Evolutionary conservation across 495 filamentous ascomycete species (phyloP), one percentile per base, ranked within the genome.

Genomic region (Tuber umbilicatum): DNA sequence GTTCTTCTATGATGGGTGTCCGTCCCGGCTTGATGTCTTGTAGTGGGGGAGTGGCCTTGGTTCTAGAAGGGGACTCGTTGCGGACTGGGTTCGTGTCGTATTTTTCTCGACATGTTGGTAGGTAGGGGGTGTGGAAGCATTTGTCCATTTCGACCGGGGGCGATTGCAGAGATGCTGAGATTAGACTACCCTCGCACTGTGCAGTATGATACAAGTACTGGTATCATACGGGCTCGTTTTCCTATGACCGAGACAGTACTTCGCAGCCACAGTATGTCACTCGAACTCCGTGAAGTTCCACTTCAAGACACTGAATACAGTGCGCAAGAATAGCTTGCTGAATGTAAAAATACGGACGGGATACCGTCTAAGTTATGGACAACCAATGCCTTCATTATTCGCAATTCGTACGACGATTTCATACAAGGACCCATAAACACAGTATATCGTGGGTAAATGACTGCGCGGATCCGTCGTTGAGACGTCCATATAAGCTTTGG

Each of bases 401-500:
- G 9, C 9, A 6, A 60, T 60, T 60, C 50, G 2, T 2, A n/a
- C 2, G 50, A 27, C 10, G 2, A 27, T 60, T 31, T 60, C n/a
- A 10, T 16, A n/a, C n/a, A 9, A 27, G 50, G n/a, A 27, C n/a
- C n/a, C 50, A 27, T 27, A 27, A 1, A 23, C 6, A 50, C 9
- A 0, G 1, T n/a, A n/a, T n/a, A n/a, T n/a, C n/a, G n/a, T n/a
- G n/a, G 21, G 1, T 43, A 17, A 17, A 43, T n/a, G 23, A 10
- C 5, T n/a, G 45, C 45, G 21, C n/a, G 45, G 19, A 60, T 60
- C n/a, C 19, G 50, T 27, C 12, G 50, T 12, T 27, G 50, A 27
- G 50, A 60, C 50, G 50, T 60, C 50, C 50, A 60, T 60, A 60
- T 60, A 60, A 60, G 50, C 50, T 60, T 60, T 16, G 9, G 50